Conservation (phyloP, 768 basidiomycete genomes). For the Hemileccinum impolitum region DNA sequence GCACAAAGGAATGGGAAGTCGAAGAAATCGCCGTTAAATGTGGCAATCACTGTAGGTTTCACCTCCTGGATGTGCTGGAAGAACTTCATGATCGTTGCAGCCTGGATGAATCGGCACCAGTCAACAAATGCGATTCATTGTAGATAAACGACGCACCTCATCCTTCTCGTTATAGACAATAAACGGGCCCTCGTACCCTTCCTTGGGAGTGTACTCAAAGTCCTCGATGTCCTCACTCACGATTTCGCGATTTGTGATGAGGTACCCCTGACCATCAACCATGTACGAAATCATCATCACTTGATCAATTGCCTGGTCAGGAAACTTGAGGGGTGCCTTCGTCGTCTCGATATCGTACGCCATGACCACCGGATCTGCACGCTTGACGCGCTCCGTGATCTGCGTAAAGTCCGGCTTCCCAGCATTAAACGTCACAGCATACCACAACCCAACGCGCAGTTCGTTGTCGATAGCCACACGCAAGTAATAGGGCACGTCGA, state of each 20-base stretch:
- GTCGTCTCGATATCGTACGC: constrained; percentile 99
- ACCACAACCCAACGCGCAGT: constrained; percentile 98
- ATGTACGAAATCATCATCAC: constrained; percentile 99
- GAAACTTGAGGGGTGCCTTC: constrained; percentile 99
- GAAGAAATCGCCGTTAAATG: constrained; percentile 99
- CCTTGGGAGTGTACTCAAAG: constrained; percentile 98
- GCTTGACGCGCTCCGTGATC: constrained; percentile 85
- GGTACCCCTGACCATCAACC: constrained; percentile 95
- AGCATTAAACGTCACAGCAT: constrained; percentile 76
- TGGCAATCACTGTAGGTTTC: constrained; percentile 95
- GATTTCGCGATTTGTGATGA: constrained; percentile 97
- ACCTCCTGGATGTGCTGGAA: constrained; percentile 93
- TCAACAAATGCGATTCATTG: not conserved
- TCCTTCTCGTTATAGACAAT: constrained; percentile 91
- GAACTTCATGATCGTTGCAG: constrained; percentile 78
- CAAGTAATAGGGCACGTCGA: constrained; percentile 95
- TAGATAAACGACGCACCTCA: constrained; percentile 53
- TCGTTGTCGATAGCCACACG: constrained; percentile 99
- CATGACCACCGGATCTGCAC: constrained; percentile 98
- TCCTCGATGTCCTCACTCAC: constrained; percentile 97
- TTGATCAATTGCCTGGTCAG: constrained; percentile 92
- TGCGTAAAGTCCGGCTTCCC: constrained; percentile 73
- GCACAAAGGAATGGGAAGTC: constrained; percentile 97
- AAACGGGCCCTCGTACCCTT: constrained; percentile 96
- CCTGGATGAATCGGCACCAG: constrained; percentile 41